phyloP scores from a whole-genome alignment of 805 yeast species.

The Lachancea waltii region DNA sequence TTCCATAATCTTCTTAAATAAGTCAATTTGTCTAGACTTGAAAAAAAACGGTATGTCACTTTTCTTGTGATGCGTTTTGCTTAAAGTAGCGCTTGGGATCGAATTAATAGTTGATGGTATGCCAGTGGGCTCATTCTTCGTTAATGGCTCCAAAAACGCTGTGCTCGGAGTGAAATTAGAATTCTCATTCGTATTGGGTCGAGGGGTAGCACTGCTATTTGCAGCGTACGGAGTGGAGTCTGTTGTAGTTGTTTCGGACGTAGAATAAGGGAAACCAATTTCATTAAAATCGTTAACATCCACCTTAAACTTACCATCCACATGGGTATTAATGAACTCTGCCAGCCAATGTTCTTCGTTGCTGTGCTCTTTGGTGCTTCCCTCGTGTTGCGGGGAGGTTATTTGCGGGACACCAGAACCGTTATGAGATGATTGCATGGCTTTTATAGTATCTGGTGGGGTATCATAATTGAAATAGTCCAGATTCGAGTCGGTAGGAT shows the following conservation, averaged over 20 bases:
- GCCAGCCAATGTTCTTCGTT: conserved; percentile 47
- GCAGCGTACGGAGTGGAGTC: conserved; percentile 6
- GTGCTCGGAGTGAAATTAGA: background rate
- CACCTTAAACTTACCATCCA: conserved; percentile 49
- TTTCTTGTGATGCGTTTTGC: conserved; percentile 1
- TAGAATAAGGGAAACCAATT: conserved; percentile 44
- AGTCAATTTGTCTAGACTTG: conserved; percentile 58
- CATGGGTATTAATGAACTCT: conserved; percentile 63
- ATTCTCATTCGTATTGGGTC: background rate
- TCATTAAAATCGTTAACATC: conserved; percentile 42
- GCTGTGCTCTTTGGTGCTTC: background rate
- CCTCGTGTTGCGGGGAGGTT: background rate
- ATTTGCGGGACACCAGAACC: background rate
- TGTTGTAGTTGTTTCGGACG: conserved; percentile 5
- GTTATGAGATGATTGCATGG: background rate
- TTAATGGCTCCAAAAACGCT: background rate
- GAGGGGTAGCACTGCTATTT: conserved; percentile 1
- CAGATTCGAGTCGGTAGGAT: conserved; percentile 26
- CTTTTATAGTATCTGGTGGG: conserved; percentile 12
- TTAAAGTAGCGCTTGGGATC: background rate
- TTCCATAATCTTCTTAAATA: conserved; percentile 42
- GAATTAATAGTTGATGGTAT: too few relatives aligned
- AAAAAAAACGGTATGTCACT: conserved; percentile 53
- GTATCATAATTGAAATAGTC: conserved; percentile 28
- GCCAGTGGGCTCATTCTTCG: background rate